Evolutionary conservation across 2,329 filamentous ascomycete genomes (phyloP), one percentile per base, ranked within the genome.

Genomic region (Claviceps lovelessii): DNA sequence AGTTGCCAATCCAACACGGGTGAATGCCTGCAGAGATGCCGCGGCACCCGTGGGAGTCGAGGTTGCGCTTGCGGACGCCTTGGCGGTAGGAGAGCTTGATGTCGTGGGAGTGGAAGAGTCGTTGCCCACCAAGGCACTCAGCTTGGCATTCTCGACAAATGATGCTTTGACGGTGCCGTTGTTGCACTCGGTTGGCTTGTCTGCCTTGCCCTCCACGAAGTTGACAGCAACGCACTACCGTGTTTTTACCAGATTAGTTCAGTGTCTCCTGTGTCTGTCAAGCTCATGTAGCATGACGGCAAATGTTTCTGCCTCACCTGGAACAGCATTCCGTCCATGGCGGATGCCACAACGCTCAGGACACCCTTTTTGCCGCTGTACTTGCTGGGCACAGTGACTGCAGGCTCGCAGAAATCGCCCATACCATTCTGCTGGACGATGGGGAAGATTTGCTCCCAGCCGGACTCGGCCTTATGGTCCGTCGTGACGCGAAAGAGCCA

Each of bases 401-500:
- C 59, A 0, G 75, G 73, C 60, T 76, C 64, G 65, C 81, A 84
- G 59, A 77, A 80, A 51, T 68, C 64, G 54, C 80, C 79, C 2
- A 76, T 67, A 17, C 79, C 78, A 54, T 66, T 76, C 66, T 84
- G 79, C 61, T 70, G 64, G 39, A 80, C 68, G 53, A 79, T 74
- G 35, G 75, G 76, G 61, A 73, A 77, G 52, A 81, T 62, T 62
- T 80, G 69, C 31, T 76, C 74, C 80, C 80, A 83, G 62, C 75
- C 75, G 23, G 69, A 67, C 48, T 63, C 61, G 47, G 71, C 75
- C 11, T 69, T 69, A 50, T 68, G 61, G 60, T 80, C 78, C 23
- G 75, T 69, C 13, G 78, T 83, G 58, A 73, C 76, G 58, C 80
- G 79, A 69, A 80, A 77, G 17, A 83, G 71, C 75, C 74, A 83